These are phyloP conservation scores for Herpotrichia juniperi DNA, from an alignment of 2,329 filamentous ascomycete species.

Conservation along the genomic window DNA sequence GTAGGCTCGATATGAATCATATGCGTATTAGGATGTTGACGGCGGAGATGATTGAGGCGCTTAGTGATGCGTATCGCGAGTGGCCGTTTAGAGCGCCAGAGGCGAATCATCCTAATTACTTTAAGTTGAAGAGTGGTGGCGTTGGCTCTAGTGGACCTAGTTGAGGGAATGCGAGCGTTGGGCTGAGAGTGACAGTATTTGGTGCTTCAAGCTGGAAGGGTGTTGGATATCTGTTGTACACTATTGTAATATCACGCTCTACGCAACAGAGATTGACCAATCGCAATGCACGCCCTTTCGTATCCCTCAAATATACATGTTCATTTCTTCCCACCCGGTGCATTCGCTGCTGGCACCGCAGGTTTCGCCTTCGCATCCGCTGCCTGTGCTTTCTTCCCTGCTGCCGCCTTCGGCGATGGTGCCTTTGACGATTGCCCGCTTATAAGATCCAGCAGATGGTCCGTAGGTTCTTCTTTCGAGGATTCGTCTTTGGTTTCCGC, in stretches of 20 bases:
- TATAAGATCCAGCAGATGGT: conserved; percentile 40
- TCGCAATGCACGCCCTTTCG: neutral
- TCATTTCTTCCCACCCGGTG: conserved; percentile 11
- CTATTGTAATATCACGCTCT: neutral
- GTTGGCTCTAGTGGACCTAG: neutral
- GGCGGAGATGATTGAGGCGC: conserved; percentile 37
- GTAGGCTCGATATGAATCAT: conserved; percentile 36
- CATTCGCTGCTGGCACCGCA: conserved; percentile 4
- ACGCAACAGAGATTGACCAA: no score
- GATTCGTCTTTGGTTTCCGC: neutral
- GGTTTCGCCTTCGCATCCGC: conserved; percentile 4
- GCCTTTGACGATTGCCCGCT: conserved; percentile 23
- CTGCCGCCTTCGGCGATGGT: conserved; percentile 12
- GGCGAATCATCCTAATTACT: conserved; percentile 31
- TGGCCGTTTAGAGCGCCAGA: conserved; percentile 42
- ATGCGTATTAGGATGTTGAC: conserved; percentile 39
- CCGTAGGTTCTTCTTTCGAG: conserved; percentile 15
- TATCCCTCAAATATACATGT: neutral
- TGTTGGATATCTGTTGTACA: conserved; percentile 1
- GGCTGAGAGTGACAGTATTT: neutral
- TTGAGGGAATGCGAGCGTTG: no score
- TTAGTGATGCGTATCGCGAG: conserved; percentile 35
- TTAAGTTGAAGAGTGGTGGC: conserved; percentile 14
- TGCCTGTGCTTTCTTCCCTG: conserved; percentile 16
- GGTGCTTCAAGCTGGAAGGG: no score